Conservation (phyloP, 2,329 filamentous ascomycete species). For the Xylariomycetidae sp. region DNA sequence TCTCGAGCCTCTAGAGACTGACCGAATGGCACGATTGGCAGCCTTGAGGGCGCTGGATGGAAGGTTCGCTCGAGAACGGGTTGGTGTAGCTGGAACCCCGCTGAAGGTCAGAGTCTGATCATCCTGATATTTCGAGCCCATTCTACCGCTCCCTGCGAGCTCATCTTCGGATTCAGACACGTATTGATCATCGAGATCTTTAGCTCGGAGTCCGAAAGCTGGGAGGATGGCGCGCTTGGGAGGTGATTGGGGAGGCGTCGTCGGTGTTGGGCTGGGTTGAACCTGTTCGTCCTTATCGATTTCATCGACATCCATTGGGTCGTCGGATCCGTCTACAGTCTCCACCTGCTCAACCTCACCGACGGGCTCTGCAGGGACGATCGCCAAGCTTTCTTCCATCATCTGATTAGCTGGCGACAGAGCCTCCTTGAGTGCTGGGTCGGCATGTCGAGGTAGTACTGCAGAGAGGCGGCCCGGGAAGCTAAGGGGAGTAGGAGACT, state of each 20-base stretch:
- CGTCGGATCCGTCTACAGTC: conserved; percentile 7
- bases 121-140: conserved; percentile 20
- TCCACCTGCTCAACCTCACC: conserved; percentile 5
- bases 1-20: conserved; percentile 25
- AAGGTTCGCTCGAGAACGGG: conserved; percentile 21
- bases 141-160: conserved; percentile 28
- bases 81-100: conserved; percentile 38
- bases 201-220: conserved; percentile 42
- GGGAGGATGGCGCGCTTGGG: conserved; percentile 20
- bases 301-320: conserved; percentile 26
- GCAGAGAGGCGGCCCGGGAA: conserved; percentile 44
- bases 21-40: conserved; percentile 24
- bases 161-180: conserved; percentile 54
- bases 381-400: background rate
- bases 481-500: conserved; percentile 30
- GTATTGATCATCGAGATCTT: conserved; percentile 40
- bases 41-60: conserved; percentile 22
- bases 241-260: conserved; percentile 25
- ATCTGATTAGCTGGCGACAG: conserved; percentile 11
- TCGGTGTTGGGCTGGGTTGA: conserved; percentile 11
- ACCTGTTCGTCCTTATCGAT: conserved; percentile 15
- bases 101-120: conserved; percentile 22
- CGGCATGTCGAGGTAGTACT: conserved; percentile 38
- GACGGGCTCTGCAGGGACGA: conserved; percentile 3
- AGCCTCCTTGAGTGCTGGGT: conserved; percentile 33